A percentile compares a stretch with the other conserved stretches of the same genome.
phyloP scores from a whole-genome alignment of 176 grass and related monocot species.

The Ananas comosus region DNA sequence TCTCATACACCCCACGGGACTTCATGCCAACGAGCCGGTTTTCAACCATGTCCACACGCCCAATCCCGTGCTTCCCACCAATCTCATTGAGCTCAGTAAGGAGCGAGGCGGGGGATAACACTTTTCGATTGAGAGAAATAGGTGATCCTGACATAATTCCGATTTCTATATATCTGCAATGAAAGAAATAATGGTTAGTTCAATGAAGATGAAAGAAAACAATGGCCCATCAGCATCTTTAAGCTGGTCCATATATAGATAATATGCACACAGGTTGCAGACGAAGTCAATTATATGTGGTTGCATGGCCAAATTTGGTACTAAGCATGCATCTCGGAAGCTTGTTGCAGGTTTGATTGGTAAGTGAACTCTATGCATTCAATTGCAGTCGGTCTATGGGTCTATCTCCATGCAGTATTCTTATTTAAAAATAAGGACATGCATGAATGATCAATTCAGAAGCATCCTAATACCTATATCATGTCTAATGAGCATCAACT shows the following conservation, averaged over 20 bases:
- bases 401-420: background rate
- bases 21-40: constrained; percentile 95
- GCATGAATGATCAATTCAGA: too few species aligned
- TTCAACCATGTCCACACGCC: constrained; percentile 84
- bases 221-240: background rate
- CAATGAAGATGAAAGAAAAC: background rate
- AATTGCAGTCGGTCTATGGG: background rate
- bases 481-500: too few species aligned
- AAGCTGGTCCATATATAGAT: background rate
- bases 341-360: background rate
- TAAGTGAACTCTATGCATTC: background rate
- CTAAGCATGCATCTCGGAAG: background rate
- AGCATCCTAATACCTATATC: too few species aligned
- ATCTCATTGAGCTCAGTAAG: constrained; percentile 69
- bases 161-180: constrained; percentile 69
- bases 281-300: background rate
- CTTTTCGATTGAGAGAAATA: constrained; percentile 66
- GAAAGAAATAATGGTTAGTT: background rate
- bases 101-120: constrained; percentile 62
- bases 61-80: constrained; percentile 76
- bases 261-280: background rate
- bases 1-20: constrained; percentile 84
- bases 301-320: background rate
- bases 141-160: constrained; percentile 67
- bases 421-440: too few species aligned